Evolutionary conservation across 75 land plant species (phyloP).

Genomic region (Ceratopteris richardii): DNA sequence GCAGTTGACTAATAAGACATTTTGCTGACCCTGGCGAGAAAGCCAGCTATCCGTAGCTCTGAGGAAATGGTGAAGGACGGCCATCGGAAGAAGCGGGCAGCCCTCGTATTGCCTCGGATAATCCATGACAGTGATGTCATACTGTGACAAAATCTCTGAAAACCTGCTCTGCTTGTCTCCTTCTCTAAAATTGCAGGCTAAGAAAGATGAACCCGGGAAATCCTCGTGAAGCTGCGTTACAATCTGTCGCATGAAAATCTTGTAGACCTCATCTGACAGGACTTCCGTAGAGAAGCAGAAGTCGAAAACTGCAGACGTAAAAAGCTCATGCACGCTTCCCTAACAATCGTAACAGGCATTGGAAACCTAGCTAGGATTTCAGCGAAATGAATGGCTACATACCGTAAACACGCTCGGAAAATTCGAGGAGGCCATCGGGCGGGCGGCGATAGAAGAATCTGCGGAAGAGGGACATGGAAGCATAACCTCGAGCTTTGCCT

Average conservation of each 20-base stretch:
- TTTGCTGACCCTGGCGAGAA: conserved; percentile 49
- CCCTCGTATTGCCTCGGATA: conserved; percentile 97
- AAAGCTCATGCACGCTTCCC: neutral
- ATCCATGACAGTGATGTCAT: conserved; percentile 90
- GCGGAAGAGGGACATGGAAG: conserved; percentile 80
- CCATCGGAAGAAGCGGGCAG: conserved; percentile 83
- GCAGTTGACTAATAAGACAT: conserved; percentile 82
- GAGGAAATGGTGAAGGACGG: conserved; percentile 88
- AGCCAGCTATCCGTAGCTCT: conserved; percentile 83
- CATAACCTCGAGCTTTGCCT: conserved; percentile 4
- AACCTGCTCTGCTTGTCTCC: conserved; percentile 86
- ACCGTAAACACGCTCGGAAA: conserved; percentile 92
- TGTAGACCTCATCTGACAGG: conserved; percentile 75
- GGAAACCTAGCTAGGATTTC: neutral
- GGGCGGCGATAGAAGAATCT: conserved; percentile 90
- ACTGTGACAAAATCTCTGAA: conserved; percentile 72
- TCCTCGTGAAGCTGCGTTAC: conserved; percentile 83
- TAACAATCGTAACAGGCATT: neutral
- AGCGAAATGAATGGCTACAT: conserved; percentile 1
- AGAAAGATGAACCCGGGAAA: conserved; percentile 75
- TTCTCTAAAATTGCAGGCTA: conserved; percentile 90
- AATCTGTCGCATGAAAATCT: conserved; percentile 74
- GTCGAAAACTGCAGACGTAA: conserved; percentile 70
- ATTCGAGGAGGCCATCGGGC: conserved; percentile 94
- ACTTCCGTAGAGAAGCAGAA: conserved; percentile 96